Base-by-base conservation (phyloP, 2,329 filamentous ascomycete genomes). In the Monilinia fructigena region DNA sequence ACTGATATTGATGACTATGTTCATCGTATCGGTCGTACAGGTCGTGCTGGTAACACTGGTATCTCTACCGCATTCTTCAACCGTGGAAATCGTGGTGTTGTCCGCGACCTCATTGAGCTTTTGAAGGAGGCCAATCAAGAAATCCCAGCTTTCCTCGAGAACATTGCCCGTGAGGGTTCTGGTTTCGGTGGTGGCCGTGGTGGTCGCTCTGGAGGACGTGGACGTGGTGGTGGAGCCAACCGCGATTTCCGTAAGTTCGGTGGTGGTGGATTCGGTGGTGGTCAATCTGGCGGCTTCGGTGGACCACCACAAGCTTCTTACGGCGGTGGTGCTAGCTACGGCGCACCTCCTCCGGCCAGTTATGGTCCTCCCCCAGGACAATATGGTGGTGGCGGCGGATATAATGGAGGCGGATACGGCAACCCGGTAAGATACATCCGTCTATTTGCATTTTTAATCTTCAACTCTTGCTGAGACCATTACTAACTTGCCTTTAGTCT, bases 11-110 rank as follows among this genome's bases (percentile, higher is more conserved):
- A 98, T 76, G 95, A 98, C 80, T 99, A 99, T 74, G 95, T 99
- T 67, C 95, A 99, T 81, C 92, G 95, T 79, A 99, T 99, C 76
- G 95, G 95, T 89, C 95, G 95, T 94, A 99, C 95, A 72, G 95
- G 95, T 78, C 95, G 95, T 92, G 95, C 95, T 72, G 95, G 95
- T 80, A 99, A 99, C 85, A 98, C 94, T 75, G 95, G 95, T 89
- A 89, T 97, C 73, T 92, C 95, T 7, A 99, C 95, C 74, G 95
- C 95, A 66, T 99, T 99, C 86, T 98, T 99, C 89, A 99, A 99
- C 87, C 94, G 95, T 77, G 94, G 94, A 77, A 99, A 99, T 85
- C 92, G 95, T 75, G 95, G 95, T 81, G 92, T 99, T 73, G 95
- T 98, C 71, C 91, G 95, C 73, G 95, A 98, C 75, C 88, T 99